Evolutionary conservation across 1,284 basidiomycete species (phyloP).

Genomic region (Fomitopsis pinicola): DNA sequence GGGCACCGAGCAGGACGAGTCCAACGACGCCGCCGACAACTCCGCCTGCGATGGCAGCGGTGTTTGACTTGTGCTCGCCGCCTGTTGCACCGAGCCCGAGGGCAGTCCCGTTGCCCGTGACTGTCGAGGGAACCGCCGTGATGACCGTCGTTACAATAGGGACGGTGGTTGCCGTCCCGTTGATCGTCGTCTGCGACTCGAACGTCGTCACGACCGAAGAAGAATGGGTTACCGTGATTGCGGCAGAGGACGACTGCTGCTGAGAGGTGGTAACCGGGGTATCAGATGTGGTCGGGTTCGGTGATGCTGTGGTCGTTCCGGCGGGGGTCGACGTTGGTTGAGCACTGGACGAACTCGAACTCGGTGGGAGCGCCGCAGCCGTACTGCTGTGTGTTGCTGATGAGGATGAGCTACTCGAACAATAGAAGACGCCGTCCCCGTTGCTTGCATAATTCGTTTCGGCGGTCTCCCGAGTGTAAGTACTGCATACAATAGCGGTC

Average conservation of each 20-base stretch:
- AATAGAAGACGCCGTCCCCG: conserved; percentile 14
- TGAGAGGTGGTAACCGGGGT: not conserved
- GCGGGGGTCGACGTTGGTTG: not conserved
- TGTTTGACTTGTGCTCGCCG: not conserved
- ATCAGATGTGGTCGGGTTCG: not conserved
- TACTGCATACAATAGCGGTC: not conserved
- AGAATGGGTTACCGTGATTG: not conserved
- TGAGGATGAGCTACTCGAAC: conserved; percentile 8
- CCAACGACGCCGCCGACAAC: not conserved
- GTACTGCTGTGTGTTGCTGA: not conserved
- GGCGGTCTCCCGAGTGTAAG: conserved; percentile 13
- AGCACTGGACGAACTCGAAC: not conserved
- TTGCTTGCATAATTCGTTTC: conserved; percentile 3
- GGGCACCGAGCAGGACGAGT: not conserved
- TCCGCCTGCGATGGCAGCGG: not conserved
- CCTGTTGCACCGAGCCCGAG: not conserved
- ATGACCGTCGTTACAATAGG: not conserved
- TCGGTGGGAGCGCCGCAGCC: not conserved
- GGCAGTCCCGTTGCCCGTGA: not conserved
- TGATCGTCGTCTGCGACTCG: not conserved
- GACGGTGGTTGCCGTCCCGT: not conserved
- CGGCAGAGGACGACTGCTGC: not conserved
- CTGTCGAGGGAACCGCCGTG: not conserved
- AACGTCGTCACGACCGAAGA: not conserved
- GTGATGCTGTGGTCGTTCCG: not conserved